These are phyloP conservation scores for Kwoniella shivajii DNA, from an alignment of 1,284 basidiomycete species.

Conservation along the genomic window DNA sequence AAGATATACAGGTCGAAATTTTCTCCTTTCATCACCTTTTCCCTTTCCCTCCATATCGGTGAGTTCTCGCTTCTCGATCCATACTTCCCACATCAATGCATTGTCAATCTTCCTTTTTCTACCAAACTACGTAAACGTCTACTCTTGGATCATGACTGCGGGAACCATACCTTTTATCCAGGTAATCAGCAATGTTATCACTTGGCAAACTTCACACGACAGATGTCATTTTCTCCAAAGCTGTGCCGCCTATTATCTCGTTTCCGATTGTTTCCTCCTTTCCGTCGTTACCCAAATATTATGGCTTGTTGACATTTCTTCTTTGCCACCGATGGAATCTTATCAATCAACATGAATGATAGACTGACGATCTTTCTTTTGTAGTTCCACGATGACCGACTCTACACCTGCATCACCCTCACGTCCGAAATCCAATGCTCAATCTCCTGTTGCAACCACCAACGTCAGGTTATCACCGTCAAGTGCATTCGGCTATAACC, in stretches of 20 bases:
- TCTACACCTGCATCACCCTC: slow-evolving; percentile 11
- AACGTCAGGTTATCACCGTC: slow-evolving; percentile 13
- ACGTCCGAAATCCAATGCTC: slow-evolving; percentile 6
- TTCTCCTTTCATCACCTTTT: neutral
- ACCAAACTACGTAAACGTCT: neutral
- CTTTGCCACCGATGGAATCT: slow-evolving; percentile 1
- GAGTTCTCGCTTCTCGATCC: neutral
- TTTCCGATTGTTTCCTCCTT: neutral
- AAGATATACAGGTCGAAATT: too few relatives aligned
- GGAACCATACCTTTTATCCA: too few relatives aligned
- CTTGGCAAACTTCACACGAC: too few relatives aligned
- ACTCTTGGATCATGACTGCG: too few relatives aligned
- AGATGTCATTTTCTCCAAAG: too few relatives aligned
- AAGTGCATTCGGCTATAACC: slow-evolving; percentile 22
- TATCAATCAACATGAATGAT: neutral
- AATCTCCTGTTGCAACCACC: slow-evolving; percentile 6
- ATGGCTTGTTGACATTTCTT: too few relatives aligned
- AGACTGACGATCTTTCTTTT: neutral
- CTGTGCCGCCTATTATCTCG: too few relatives aligned
- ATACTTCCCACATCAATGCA: neutral
- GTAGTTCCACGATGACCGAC: slow-evolving; percentile 2
- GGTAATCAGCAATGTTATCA: too few relatives aligned
- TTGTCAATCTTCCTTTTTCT: neutral
- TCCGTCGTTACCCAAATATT: neutral
- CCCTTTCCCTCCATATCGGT: neutral